Evolutionary conservation across 441 rosid species (phyloP).

Genomic region (Eugenia klotzschiana): DNA sequence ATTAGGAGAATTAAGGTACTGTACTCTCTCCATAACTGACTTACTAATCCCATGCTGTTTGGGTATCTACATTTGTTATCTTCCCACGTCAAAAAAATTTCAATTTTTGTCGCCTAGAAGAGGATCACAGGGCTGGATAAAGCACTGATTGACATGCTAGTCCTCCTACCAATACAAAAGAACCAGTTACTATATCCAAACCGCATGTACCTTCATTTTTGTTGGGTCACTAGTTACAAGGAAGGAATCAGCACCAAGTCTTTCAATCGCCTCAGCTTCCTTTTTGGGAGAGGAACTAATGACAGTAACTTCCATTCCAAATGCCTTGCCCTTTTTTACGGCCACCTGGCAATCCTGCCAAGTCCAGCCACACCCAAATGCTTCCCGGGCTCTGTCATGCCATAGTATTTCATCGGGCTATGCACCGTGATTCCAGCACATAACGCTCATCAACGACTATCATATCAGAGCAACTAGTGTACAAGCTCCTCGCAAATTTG

Average conservation of each 20-base stretch:
- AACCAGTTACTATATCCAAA: background rate
- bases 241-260: constrained; percentile 40
- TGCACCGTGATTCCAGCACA: constrained; percentile 81
- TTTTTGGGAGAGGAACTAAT: constrained; percentile 53
- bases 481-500: background rate
- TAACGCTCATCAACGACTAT: constrained; percentile 52
- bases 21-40: background rate
- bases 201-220: constrained; percentile 41
- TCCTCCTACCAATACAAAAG: background rate
- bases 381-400: constrained; percentile 60
- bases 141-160: background rate
- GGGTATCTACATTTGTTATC: background rate
- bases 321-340: too few relatives aligned
- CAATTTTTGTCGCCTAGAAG: background rate
- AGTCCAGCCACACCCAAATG: constrained; percentile 76
- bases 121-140: background rate
- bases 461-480: constrained; percentile 25
- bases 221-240: constrained; percentile 40
- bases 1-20: background rate
- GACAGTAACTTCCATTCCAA: constrained; percentile 60
- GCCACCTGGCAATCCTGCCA: constrained; percentile 43
- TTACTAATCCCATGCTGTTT: background rate
- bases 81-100: background rate
- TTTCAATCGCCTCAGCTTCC: constrained; percentile 47
- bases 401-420: constrained; percentile 77